phyloP scores from a whole-genome alignment of 306 rosid species.

The Malus fusca region DNA sequence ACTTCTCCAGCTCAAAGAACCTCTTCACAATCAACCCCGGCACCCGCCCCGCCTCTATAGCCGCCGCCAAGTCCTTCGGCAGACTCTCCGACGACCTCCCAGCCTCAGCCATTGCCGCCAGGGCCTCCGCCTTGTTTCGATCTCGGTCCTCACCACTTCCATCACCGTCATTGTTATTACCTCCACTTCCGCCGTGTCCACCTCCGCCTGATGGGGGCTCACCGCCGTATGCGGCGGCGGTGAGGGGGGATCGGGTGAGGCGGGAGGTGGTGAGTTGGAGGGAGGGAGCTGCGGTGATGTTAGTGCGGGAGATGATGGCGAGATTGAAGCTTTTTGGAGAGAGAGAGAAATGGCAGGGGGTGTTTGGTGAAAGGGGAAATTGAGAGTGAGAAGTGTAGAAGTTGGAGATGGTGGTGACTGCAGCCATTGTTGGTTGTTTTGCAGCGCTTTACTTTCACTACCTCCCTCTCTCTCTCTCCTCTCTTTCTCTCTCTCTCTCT shows the following conservation, averaged over 20 bases:
- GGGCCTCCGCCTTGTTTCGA: conserved; percentile 55
- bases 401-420: conserved; percentile 40
- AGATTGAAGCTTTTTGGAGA: neutral
- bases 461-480: neutral
- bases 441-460: neutral
- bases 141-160: conserved; percentile 38
- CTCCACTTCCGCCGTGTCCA: neutral
- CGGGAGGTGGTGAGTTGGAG: conserved; percentile 12
- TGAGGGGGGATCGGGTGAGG: conserved; percentile 1
- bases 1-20: conserved; percentile 65
- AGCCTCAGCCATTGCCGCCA: conserved; percentile 48
- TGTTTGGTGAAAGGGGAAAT: conserved; percentile 21
- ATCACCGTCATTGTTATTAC: neutral
- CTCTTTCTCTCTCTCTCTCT: neutral
- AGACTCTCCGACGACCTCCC: conserved; percentile 62
- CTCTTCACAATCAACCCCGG: conserved; percentile 66
- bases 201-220: conserved; percentile 9
- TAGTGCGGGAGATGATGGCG: conserved; percentile 15
- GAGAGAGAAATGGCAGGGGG: neutral
- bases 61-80: conserved; percentile 69
- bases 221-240: neutral
- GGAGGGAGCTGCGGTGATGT: conserved; percentile 10
- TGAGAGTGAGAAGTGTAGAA: conserved; percentile 14
- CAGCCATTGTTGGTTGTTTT: conserved; percentile 38
- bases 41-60: conserved; percentile 54